Percentiles rank a stretch among this genome's conserved stretches.
phyloP scores from a whole-genome alignment of 192 early-diverging fungal genomes.

The Neocallimastix lanati region DNA sequence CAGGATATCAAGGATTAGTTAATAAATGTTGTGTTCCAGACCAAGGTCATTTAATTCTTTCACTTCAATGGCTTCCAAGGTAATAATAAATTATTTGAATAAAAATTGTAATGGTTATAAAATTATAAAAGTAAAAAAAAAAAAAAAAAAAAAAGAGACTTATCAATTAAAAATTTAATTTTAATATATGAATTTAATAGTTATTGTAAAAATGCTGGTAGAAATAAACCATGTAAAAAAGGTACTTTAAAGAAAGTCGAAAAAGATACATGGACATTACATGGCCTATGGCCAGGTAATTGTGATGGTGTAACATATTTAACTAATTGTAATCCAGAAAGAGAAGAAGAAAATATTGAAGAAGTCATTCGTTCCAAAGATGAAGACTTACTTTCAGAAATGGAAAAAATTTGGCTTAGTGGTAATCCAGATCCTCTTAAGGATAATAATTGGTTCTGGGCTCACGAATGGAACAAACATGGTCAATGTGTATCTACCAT shows the following conservation, averaged over 20 bases:
- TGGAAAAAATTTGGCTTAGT: slow-evolving; percentile 49
- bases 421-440: slow-evolving; percentile 27
- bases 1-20: not conserved
- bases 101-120: not conserved
- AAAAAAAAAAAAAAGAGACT: too few relatives aligned
- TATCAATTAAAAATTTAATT: too few relatives aligned
- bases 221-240: slow-evolving; percentile 14
- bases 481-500: slow-evolving; percentile 56
- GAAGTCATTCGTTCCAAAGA: slow-evolving; percentile 25
- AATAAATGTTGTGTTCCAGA: slow-evolving; percentile 28
- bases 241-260: slow-evolving; percentile 38
- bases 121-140: too few relatives aligned
- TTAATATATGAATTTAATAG: too few relatives aligned
- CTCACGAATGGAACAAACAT: slow-evolving; percentile 68
- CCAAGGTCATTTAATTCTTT: slow-evolving; percentile 25
- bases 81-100: too few relatives aligned
- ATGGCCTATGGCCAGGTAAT: slow-evolving; percentile 66
- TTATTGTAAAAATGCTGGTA: not conserved
- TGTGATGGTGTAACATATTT: slow-evolving; percentile 23
- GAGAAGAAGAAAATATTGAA: slow-evolving; percentile 32
- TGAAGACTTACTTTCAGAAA: slow-evolving; percentile 12
- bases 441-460: slow-evolving; percentile 60
- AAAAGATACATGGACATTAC: slow-evolving; percentile 41
- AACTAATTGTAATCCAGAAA: slow-evolving; percentile 40
- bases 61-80: slow-evolving; percentile 12